These are phyloP conservation scores for Salvia sclarea DNA, from an alignment of 305 asterid genomes.

Conservation along the genomic window DNA sequence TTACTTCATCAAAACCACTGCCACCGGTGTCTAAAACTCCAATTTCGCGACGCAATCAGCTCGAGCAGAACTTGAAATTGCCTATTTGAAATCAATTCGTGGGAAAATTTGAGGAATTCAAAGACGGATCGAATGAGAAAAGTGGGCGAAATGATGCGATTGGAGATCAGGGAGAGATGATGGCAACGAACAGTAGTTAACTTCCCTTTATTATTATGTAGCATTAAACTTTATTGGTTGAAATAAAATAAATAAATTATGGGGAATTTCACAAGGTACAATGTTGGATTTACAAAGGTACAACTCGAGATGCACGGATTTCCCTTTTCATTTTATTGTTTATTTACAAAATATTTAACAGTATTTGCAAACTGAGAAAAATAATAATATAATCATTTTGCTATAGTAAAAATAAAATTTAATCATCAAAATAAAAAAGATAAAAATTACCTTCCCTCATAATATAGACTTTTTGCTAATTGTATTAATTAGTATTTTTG, in stretches of 20 bases:
- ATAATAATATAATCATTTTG: too few species aligned
- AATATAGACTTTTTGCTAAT: too few species aligned
- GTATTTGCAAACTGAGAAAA: too few species aligned
- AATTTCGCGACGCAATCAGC: conserved; percentile 19
- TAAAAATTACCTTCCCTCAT: too few species aligned
- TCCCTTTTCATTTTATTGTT: too few species aligned
- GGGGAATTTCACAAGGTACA: conserved; percentile 7
- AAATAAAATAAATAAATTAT: background rate
- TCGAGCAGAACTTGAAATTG: background rate
- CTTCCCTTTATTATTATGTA: background rate
- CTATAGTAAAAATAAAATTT: too few species aligned
- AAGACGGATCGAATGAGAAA: conserved; percentile 20
- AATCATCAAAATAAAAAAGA: too few species aligned
- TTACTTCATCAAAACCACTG: conserved; percentile 31
- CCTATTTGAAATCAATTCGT: background rate
- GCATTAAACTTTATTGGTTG: background rate
- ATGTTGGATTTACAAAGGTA: background rate
- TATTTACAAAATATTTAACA: too few species aligned
- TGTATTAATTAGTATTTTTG: too few species aligned
- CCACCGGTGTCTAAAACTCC: background rate
- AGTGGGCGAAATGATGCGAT: conserved; percentile 10
- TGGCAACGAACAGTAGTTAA: conserved; percentile 6
- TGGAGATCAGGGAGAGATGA: conserved; percentile 18
- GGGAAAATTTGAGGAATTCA: background rate
- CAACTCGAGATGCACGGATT: too few species aligned